Percentiles rank a stretch among this genome's conserved stretches.
Conservation (phyloP, 1,284 basidiomycete species). For the Cryptococcus sp. region DNA sequence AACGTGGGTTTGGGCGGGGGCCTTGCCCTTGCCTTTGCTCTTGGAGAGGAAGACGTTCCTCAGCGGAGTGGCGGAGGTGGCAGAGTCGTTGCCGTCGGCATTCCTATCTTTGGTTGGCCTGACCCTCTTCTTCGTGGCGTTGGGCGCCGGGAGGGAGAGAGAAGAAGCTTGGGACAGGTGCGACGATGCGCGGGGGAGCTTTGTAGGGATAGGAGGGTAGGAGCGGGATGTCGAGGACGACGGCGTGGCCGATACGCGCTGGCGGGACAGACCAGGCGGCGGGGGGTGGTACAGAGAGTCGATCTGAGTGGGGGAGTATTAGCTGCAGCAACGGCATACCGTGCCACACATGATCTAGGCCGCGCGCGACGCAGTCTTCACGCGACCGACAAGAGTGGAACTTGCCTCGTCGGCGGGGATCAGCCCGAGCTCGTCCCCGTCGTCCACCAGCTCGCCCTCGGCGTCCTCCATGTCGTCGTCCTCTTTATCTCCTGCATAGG, state of each 20-base stretch:
- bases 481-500: conserved; percentile 15
- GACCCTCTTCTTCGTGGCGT: conserved; percentile 20
- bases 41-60: conserved; percentile 1
- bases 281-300: not conserved
- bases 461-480: conserved; percentile 29
- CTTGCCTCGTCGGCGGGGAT: conserved; percentile 4
- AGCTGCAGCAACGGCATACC: too few species aligned
- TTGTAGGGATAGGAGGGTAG: conserved; percentile 2
- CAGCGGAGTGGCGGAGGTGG: not conserved
- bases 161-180: not conserved
- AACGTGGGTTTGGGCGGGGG: not conserved
- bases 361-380: too few species aligned
- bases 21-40: conserved; percentile 20
- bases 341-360: too few species aligned
- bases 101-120: conserved; percentile 1
- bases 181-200: conserved; percentile 4
- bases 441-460: conserved; percentile 31
- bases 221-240: not conserved
- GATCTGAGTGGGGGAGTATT: not conserved
- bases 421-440: conserved; percentile 13
- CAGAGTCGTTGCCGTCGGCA: not conserved
- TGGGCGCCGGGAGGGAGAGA: not conserved
- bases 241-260: not conserved
- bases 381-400: not conserved
- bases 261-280: not conserved